phyloP scores from a whole-genome alignment of 1,284 basidiomycete species.

The Microbotryum silenes-acaulis region DNA sequence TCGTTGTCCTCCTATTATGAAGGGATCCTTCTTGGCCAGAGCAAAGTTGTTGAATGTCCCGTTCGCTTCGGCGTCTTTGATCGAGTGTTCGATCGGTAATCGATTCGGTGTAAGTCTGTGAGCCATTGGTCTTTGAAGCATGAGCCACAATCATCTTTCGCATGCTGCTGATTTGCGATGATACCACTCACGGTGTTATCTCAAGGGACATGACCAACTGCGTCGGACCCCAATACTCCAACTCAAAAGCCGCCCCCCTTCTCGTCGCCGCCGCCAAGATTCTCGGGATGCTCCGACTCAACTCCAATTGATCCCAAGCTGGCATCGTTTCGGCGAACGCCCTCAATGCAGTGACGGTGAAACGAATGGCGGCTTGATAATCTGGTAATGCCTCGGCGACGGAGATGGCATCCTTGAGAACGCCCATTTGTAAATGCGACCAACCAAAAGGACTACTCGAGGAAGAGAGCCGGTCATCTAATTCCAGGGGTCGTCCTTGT shows the following conservation, averaged over 20 bases:
- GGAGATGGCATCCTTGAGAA: constrained; percentile 80
- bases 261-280: constrained; percentile 28
- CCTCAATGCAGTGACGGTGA: constrained; percentile 29
- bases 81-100: constrained; percentile 60
- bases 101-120: constrained; percentile 61
- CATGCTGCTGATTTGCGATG: too few species aligned
- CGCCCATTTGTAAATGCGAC: constrained; percentile 78
- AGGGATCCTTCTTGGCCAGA: constrained; percentile 48
- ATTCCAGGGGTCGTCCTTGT: constrained; percentile 42
- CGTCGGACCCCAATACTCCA: constrained; percentile 42
- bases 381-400: constrained; percentile 68
- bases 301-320: constrained; percentile 34
- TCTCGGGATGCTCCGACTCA: constrained; percentile 30
- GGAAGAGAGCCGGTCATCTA: constrained; percentile 32
- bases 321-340: constrained; percentile 35
- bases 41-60: constrained; percentile 16
- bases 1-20: constrained; percentile 55
- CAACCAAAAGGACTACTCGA: constrained; percentile 37
- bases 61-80: constrained; percentile 18
- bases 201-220: constrained; percentile 33
- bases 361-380: constrained; percentile 34
- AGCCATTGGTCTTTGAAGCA: too few species aligned
- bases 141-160: too few species aligned
- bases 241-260: constrained; percentile 19
- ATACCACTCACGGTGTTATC: constrained; percentile 12